Conservation (phyloP, 2,329 filamentous ascomycete species). For the Endocalyx cinctus region DNA sequence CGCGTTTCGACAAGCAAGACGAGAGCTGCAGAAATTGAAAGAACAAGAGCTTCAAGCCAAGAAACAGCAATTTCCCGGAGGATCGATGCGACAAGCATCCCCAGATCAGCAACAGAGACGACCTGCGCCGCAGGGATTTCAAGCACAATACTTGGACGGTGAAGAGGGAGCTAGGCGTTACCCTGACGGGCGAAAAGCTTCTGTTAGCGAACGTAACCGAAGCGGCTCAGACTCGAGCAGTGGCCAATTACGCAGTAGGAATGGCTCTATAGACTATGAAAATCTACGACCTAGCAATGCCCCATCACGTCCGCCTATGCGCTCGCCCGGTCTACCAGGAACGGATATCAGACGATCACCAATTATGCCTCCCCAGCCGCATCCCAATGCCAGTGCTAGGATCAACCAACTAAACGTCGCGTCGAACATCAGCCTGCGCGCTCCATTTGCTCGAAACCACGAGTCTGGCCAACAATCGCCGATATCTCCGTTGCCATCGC, state of each 20-base stretch:
- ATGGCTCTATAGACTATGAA: constrained; percentile 32
- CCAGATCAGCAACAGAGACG: constrained; percentile 19
- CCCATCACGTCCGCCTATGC: constrained; percentile 27
- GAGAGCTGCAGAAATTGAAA: constrained; percentile 52
- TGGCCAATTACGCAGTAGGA: constrained; percentile 36
- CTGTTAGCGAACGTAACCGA: constrained; percentile 41
- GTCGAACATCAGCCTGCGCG: constrained; percentile 28
- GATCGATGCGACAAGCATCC: constrained; percentile 14
- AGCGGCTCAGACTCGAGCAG: constrained; percentile 53
- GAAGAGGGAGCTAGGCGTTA: constrained; percentile 38
- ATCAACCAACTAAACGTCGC: constrained; percentile 16
- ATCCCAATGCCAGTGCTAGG: constrained; percentile 25
- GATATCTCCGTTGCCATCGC: constrained; percentile 37
- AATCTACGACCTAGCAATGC: constrained; percentile 26
- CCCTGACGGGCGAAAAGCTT: constrained; percentile 18
- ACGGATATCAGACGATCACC: constrained; percentile 44
- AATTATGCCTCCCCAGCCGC: constrained; percentile 41
- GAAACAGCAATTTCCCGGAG: constrained; percentile 28
- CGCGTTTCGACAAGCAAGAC: constrained; percentile 53
- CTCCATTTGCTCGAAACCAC: constrained; percentile 28
- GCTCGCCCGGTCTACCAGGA: constrained; percentile 44
- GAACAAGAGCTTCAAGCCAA: constrained; percentile 46
- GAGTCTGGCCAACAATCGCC: constrained; percentile 40
- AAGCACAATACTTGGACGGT: constrained; percentile 40
- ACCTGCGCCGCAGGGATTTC: constrained; percentile 37